A percentile compares a stretch with the other conserved stretches of the same genome.
These are phyloP conservation scores for Catunica adiposa DNA, from an alignment of 2,329 filamentous ascomycete species.

Conservation along the genomic window DNA sequence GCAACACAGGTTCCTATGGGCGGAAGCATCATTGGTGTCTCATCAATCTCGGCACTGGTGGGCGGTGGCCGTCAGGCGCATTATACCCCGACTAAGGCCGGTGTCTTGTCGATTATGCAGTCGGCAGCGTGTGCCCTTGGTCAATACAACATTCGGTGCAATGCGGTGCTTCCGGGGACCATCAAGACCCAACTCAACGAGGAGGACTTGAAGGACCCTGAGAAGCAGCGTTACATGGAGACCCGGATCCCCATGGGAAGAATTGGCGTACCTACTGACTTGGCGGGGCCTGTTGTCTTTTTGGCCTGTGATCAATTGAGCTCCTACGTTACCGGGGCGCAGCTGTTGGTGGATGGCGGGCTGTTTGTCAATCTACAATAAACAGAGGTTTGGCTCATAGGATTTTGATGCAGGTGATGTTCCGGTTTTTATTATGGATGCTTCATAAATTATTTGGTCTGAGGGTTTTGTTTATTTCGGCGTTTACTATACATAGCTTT, in stretches of 20 bases:
- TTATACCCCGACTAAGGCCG: constrained; percentile 81
- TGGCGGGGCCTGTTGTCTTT: constrained; percentile 75
- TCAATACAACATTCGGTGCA: constrained; percentile 60
- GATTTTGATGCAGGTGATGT: background rate
- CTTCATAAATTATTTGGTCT: background rate
- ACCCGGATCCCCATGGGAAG: constrained; percentile 62
- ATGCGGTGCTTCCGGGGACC: constrained; percentile 68
- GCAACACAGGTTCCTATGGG: constrained; percentile 46
- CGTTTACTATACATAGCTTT: no score
- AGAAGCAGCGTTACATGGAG: constrained; percentile 65
- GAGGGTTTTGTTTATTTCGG: no score
- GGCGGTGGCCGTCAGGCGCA: constrained; percentile 67
- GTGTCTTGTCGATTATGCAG: constrained; percentile 67
- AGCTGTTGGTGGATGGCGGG: constrained; percentile 74
- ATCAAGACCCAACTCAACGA: constrained; percentile 75
- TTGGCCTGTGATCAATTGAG: constrained; percentile 64
- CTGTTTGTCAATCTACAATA: constrained; percentile 79
- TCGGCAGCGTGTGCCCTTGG: constrained; percentile 66
- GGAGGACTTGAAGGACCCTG: constrained; percentile 56
- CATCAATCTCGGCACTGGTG: constrained; percentile 57
- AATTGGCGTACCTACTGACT: constrained; percentile 53
- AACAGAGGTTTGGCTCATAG: constrained; percentile 7
- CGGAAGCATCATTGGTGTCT: constrained; percentile 65
- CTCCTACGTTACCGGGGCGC: constrained; percentile 66
- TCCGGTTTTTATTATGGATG: background rate